Conservation (phyloP, 192 early-diverging fungal genomes). For the Coemansia sp. region DNA sequence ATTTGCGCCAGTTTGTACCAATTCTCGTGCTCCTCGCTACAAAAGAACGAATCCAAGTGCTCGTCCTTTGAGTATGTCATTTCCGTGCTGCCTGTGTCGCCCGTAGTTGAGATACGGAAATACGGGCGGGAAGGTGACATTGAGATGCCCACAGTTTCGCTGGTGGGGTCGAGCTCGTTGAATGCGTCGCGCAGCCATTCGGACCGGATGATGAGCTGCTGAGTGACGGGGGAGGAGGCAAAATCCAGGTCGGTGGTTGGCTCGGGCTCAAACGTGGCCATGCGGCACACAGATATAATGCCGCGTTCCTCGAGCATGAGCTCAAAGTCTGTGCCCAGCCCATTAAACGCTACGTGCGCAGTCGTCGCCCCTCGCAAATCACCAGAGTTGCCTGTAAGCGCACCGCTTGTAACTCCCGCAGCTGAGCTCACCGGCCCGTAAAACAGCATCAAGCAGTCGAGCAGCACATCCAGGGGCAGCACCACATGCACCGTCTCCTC, state of each 20-base stretch:
- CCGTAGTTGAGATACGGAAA: slow-evolving; percentile 54
- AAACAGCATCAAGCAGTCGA: slow-evolving; percentile 50
- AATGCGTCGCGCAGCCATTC: slow-evolving; percentile 60
- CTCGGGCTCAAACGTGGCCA: slow-evolving; percentile 56
- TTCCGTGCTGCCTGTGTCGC: slow-evolving; percentile 54
- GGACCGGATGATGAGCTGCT: slow-evolving; percentile 60
- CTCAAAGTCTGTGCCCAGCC: slow-evolving; percentile 44
- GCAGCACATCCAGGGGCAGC: slow-evolving; percentile 47
- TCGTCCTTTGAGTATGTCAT: slow-evolving; percentile 61
- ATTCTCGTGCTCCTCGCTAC: slow-evolving; percentile 48
- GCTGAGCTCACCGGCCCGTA: slow-evolving; percentile 29
- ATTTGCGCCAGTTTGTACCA: slow-evolving; percentile 51
- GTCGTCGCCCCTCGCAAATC: slow-evolving; percentile 48
- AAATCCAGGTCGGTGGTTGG: slow-evolving; percentile 49
- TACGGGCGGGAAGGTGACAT: slow-evolving; percentile 52
- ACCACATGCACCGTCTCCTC: slow-evolving; percentile 25
- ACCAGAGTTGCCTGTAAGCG: slow-evolving; percentile 20
- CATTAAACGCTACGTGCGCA: slow-evolving; percentile 36
- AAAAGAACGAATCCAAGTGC: slow-evolving; percentile 57
- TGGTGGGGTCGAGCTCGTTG: slow-evolving; percentile 58
- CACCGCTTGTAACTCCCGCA: not conserved
- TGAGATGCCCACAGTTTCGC: slow-evolving; percentile 49
- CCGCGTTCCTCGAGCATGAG: slow-evolving; percentile 60
- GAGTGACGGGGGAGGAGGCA: slow-evolving; percentile 23
- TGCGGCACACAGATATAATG: slow-evolving; percentile 55